These are phyloP conservation scores for Tricholoma hemisulphureum DNA, from an alignment of 768 basidiomycete species.

Conservation along the genomic window DNA sequence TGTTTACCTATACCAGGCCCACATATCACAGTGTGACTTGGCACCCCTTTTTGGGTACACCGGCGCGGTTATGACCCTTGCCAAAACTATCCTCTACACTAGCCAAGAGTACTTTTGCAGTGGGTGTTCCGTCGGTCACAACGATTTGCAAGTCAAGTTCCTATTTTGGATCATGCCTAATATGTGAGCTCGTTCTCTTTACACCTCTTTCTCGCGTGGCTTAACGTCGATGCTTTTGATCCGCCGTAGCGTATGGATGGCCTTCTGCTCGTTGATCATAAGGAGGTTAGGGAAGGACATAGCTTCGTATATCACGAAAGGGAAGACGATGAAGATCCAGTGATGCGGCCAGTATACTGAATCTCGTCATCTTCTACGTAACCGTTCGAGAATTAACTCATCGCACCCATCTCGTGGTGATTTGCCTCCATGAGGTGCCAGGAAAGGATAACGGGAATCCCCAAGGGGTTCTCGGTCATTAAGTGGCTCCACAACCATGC, in stretches of 20 bases:
- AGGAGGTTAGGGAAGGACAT: conserved; percentile 36
- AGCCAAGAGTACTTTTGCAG: conserved; percentile 71
- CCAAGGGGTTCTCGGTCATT: background rate
- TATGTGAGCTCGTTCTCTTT: conserved; percentile 42
- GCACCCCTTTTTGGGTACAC: conserved; percentile 76
- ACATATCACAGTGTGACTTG: conserved; percentile 44
- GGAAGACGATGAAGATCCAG: conserved; percentile 15
- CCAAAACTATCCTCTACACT: conserved; percentile 75
- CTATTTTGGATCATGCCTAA: conserved; percentile 71
- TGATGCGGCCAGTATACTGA: conserved; percentile 8
- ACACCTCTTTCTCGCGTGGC: background rate
- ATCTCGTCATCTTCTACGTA: conserved; percentile 12
- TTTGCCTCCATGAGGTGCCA: background rate
- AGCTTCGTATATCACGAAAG: conserved; percentile 15
- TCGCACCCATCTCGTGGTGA: conserved; percentile 12
- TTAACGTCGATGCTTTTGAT: conserved; percentile 4
- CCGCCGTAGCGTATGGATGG: conserved; percentile 30
- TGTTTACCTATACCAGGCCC: conserved; percentile 62
- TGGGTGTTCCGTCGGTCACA: conserved; percentile 65
- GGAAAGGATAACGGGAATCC: conserved; percentile 2
- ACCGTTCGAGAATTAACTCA: conserved; percentile 6
- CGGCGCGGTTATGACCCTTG: conserved; percentile 66
- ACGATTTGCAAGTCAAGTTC: conserved; percentile 45
- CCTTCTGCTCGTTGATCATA: conserved; percentile 34
- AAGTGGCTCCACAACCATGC: too few species aligned